Percentiles rank a stretch among this genome's conserved stretches.
These are phyloP conservation scores for Pseudozyma sp. DNA, from an alignment of 1,284 basidiomycete species.

Conservation along the genomic window DNA sequence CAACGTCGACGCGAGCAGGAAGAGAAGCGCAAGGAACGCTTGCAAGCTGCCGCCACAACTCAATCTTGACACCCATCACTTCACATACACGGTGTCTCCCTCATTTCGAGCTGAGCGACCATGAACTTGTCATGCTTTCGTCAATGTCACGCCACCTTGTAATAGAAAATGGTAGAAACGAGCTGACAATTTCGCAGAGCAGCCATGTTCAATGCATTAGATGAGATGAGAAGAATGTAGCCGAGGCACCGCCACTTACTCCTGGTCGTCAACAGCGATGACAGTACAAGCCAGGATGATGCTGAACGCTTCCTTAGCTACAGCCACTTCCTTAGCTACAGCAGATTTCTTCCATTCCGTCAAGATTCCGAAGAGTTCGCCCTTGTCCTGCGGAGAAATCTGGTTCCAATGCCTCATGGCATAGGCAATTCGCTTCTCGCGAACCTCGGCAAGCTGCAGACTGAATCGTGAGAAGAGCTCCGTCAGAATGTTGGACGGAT, in stretches of 20 bases:
- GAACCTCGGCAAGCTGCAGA: slow-evolving; percentile 8
- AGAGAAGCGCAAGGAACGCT: slow-evolving; percentile 43
- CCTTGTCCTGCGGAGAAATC: slow-evolving; percentile 8
- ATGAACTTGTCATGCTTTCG: no score
- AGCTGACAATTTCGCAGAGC: no score
- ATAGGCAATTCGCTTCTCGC: slow-evolving; percentile 14
- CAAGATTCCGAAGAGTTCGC: slow-evolving; percentile 1
- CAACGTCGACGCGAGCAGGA: slow-evolving; percentile 57
- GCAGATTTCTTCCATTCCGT: no score
- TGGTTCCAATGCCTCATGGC: slow-evolving; percentile 34
- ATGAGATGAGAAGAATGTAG: no score
- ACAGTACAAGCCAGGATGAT: no score
- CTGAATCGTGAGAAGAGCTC: slow-evolving; percentile 29
- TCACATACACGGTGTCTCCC: background rate
- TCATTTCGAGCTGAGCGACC: no score
- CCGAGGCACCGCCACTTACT: no score
- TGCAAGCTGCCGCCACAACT: slow-evolving; percentile 20
- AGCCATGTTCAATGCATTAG: no score
- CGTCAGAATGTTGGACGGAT: slow-evolving; percentile 16
- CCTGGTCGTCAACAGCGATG: no score
- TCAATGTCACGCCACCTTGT: background rate
- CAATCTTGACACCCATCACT: slow-evolving; percentile 4
- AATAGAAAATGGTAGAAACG: no score
- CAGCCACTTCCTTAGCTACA: background rate
- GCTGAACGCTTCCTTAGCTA: no score